Evolutionary conservation across 345 rosid genomes (phyloP), one percentile per base, ranked within the genome.

Genomic region (Eucalyptus decipiens): DNA sequence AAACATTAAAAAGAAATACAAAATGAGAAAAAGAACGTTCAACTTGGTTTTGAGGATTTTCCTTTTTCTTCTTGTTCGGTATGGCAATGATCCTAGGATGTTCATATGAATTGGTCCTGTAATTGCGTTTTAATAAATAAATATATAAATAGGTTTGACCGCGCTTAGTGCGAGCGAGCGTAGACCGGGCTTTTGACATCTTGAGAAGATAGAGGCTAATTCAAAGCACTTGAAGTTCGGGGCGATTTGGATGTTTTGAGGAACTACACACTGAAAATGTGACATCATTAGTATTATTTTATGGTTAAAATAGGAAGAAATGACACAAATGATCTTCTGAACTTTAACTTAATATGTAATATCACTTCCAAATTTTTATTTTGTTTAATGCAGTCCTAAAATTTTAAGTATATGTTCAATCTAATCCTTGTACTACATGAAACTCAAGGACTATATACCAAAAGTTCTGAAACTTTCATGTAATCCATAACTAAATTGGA

Each of bases 261-360:
- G 69, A 28, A 62, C 69, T 11, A 60, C 6, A 56, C 16, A 60
- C 17, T 28, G 4, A 60, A 58, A 60, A 28, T 11, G n/a, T 2
- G 10, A 15, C 76, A 2, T 8, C 37, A n/a, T 65, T n/a, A 5
- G 15, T 65, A n/a, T 65, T 13, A 7, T 65, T 32, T 7, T 8
- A n/a, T n/a, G 76, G 5, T 65, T 65, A 65, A 65, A 30, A 65
- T 65, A 65, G 37, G 76, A 17, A 16, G 4, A 65, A 65, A 65
- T 65, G 2, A 65, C 37, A 4, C 2, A 0, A 65, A 65, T 65
- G 3, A 65, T 65, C 1, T 7, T 15, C 0, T 1, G 3, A 15
- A 65, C 2, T 65, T 30, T 65, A 15, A 3, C 19, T 15, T 16
- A 30, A 7, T 8, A n/a, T n/a, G 19, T 8, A 15, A n/a, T 30